These are phyloP conservation scores for Pyrus bretschneideri DNA, from an alignment of 306 rosid genomes.

Conservation along the genomic window DNA sequence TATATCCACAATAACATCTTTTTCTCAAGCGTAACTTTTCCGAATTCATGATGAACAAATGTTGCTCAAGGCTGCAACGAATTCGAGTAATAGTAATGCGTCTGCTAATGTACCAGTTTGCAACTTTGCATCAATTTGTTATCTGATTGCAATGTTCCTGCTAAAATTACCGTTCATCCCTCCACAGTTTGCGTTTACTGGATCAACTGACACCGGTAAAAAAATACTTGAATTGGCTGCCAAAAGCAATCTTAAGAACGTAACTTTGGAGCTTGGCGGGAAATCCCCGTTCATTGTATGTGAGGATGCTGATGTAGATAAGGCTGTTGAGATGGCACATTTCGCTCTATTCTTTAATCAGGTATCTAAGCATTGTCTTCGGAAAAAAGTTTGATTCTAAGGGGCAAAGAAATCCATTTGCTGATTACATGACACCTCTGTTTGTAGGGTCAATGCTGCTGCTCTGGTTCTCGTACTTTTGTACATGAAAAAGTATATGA, in stretches of 20 bases:
- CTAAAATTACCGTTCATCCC: constrained; percentile 3
- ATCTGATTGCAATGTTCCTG: background rate
- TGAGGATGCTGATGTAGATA: constrained; percentile 84
- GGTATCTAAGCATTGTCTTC: constrained; percentile 27
- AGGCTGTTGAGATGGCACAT: constrained; percentile 83
- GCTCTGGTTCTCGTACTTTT: constrained; percentile 87
- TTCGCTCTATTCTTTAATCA: constrained; percentile 85
- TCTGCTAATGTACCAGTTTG: background rate
- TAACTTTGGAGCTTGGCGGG: constrained; percentile 90
- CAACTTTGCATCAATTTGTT: background rate
- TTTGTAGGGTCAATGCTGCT: constrained; percentile 92
- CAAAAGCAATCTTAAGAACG: constrained; percentile 78
- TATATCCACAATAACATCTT: background rate
- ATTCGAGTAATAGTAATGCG: background rate
- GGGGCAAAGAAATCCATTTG: constrained; percentile 3
- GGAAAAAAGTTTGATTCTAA: background rate
- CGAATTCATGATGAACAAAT: background rate
- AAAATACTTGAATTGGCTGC: constrained; percentile 63
- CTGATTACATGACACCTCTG: constrained; percentile 7
- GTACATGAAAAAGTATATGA: constrained; percentile 78
- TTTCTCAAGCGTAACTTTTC: background rate
- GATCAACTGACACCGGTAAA: constrained; percentile 86
- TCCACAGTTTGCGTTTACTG: constrained; percentile 86
- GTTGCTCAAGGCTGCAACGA: background rate
- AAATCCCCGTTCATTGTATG: constrained; percentile 91